Percentiles rank a stretch among this genome's conserved stretches.
Evolutionary conservation across 352 stramenopile genomes (phyloP).

Genomic region (Phytophthora kernoviae): DNA sequence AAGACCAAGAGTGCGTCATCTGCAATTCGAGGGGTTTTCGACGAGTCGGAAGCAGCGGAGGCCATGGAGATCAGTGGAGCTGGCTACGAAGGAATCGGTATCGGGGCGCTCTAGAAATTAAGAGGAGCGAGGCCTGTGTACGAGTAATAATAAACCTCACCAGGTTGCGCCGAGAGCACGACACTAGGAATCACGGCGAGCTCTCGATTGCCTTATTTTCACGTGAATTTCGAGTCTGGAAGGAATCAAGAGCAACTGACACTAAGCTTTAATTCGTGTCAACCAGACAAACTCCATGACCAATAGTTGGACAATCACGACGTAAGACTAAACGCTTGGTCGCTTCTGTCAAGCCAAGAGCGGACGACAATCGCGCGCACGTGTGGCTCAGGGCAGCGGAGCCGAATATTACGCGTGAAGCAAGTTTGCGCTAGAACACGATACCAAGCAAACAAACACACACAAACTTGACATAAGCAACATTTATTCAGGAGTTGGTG

Average conservation of each 20-base stretch:
- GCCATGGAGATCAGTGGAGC: constrained; percentile 55
- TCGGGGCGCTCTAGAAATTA: constrained; percentile 55
- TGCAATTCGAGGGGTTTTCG: constrained; percentile 25
- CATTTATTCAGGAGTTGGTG: too few species aligned
- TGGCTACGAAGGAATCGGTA: constrained; percentile 68
- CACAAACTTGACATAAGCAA: too few species aligned
- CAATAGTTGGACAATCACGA: too few species aligned
- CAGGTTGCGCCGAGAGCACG: not conserved
- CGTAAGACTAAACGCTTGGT: too few species aligned
- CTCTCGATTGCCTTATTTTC: not conserved
- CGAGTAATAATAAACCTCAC: constrained; percentile 33
- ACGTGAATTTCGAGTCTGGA: not conserved
- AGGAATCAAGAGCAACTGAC: too few species aligned
- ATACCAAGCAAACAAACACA: too few species aligned
- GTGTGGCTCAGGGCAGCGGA: too few species aligned
- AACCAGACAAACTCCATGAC: not conserved
- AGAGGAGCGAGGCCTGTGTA: constrained; percentile 4
- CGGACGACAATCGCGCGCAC: too few species aligned
- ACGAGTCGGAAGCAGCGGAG: constrained; percentile 58
- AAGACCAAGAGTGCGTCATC: constrained; percentile 36
- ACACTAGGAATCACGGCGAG: not conserved
- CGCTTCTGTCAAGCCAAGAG: too few species aligned
- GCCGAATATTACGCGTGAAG: too few species aligned
- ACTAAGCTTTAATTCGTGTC: not conserved
- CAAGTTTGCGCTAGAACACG: too few species aligned